phyloP scores from a whole-genome alignment of 2,329 filamentous ascomycete species.

The Ustilaginoidea virens region DNA sequence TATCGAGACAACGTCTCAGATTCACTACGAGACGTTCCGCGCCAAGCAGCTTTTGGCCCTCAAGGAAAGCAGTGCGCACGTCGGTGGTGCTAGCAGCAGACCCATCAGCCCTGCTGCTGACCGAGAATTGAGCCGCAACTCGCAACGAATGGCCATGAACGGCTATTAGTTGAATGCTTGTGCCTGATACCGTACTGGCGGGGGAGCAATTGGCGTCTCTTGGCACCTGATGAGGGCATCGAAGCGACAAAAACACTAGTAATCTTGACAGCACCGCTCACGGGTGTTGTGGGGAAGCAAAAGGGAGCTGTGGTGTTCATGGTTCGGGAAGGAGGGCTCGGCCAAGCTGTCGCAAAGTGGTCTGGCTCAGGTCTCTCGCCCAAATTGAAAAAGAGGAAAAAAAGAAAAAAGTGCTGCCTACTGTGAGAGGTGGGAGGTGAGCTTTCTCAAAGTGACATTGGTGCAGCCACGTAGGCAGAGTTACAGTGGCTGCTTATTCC shows the following conservation, averaged over 20 bases:
- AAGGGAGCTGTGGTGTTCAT: too few species aligned
- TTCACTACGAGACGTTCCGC: slow-evolving; percentile 99
- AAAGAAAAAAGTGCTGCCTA: too few species aligned
- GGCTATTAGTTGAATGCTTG: slow-evolving; percentile 55
- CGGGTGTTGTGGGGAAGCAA: slow-evolving; percentile 15
- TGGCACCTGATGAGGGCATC: slow-evolving; percentile 10
- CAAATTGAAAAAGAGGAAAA: too few species aligned
- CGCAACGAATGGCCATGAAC: slow-evolving; percentile 97
- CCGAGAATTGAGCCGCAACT: slow-evolving; percentile 89
- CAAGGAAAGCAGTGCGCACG: slow-evolving; percentile 92
- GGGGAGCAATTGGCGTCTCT: slow-evolving; percentile 20
- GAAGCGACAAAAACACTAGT: slow-evolving; percentile 2
- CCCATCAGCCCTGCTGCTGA: slow-evolving; percentile 94
- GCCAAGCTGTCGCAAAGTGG: too few species aligned
- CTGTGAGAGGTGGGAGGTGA: too few species aligned
- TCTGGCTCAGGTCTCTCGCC: too few species aligned
- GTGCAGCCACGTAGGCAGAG: too few species aligned
- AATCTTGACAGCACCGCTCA: too few species aligned
- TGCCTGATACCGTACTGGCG: slow-evolving; percentile 15
- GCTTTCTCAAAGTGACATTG: too few species aligned
- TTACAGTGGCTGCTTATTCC: too few species aligned
- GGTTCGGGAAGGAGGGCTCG: too few species aligned
- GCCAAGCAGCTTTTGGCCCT: slow-evolving; percentile 95
- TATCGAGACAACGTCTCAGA: slow-evolving; percentile 98
- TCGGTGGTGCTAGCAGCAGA: slow-evolving; percentile 56